Base-by-base conservation (phyloP, 768 basidiomycete genomes). In the Mycena kentingensis region DNA sequence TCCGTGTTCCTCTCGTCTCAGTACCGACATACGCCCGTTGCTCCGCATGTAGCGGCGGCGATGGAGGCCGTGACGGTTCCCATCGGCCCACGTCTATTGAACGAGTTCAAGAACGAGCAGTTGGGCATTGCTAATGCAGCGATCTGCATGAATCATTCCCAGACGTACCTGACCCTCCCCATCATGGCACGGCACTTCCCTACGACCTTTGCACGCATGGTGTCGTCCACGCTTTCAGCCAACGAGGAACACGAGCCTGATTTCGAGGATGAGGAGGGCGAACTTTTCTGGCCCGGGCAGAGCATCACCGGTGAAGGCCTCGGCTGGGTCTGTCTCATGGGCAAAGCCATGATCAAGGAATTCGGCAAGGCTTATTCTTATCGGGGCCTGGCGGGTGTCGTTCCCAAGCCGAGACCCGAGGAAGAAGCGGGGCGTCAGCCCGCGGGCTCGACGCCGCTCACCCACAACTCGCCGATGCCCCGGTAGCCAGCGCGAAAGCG, bases 281-380 rank as follows among this genome's bases (percentile, higher is more conserved):
- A 91, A 62, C 73, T 92, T n/a, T 88, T 83, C 63, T 91, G 89
- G 90, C 90, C 89, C 0, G 84, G 84, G 36, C 85, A 88, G 61
- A 75, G 80, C 29, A 73, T 83, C 52, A 86, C 79, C 26, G 88
- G 87, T 36, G 86, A 89, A 66, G 90, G 90, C 43, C 75, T 92
- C 26, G 90, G 85, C 19, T 92, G 90, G 90, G 83, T 90, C n/a
- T 91, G 89, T 67, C 74, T 87, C 25, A 85, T 92, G 82, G 89
- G 88, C 60, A 88, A 86, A 65, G 85, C 88, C 34, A 92, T 92
- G 90, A 82, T 92, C 63, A 83, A 80, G 60, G 90, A 92, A 63
- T 87, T 88, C 61, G 88, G 88, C 56, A 84, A 82, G 62, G 77
- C 82, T 28, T 83, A 85, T 68, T 87, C 85, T 11, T 92, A 91